Conservation (phyloP, 2,329 filamentous ascomycete genomes). For the Microsporum ferrugineum region DNA sequence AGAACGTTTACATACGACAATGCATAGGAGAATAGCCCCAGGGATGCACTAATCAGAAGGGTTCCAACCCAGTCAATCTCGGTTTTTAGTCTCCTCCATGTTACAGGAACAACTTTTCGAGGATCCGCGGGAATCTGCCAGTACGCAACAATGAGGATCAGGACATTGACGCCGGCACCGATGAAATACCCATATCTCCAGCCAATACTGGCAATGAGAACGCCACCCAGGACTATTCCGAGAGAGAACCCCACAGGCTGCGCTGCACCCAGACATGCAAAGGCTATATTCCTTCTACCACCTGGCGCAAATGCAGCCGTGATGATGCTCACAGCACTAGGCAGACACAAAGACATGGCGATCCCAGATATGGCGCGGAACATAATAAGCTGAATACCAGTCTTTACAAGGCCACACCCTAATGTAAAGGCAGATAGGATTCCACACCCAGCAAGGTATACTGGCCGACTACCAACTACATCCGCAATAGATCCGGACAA, state of each 20-base stretch:
- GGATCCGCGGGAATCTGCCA: slow-evolving; percentile 12
- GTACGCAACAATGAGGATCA: slow-evolving; percentile 5
- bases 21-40: slow-evolving; percentile 44
- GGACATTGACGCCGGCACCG: slow-evolving; percentile 30
- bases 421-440: slow-evolving; percentile 33
- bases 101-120: slow-evolving; percentile 7
- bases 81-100: slow-evolving; percentile 4
- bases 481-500: slow-evolving; percentile 41
- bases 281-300: slow-evolving; percentile 40
- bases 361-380: slow-evolving; percentile 38
- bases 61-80: slow-evolving; percentile 45
- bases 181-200: slow-evolving; percentile 46
- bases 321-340: slow-evolving; percentile 39
- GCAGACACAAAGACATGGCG: slow-evolving; percentile 36
- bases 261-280: slow-evolving; percentile 38
- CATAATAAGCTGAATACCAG: slow-evolving; percentile 33
- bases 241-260: slow-evolving; percentile 42
- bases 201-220: slow-evolving; percentile 40
- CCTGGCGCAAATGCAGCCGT: slow-evolving; percentile 36
- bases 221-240: slow-evolving; percentile 40
- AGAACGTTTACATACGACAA: slow-evolving; percentile 31
- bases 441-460: slow-evolving; percentile 38
- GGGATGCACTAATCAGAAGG: slow-evolving; percentile 33
- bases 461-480: slow-evolving; percentile 36
- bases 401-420: slow-evolving; percentile 30